Percentiles rank a stretch among this genome's conserved stretches.
phyloP scores from a whole-genome alignment of 1,139 yeast genomes.

The Blastobotrys indianensis region DNA sequence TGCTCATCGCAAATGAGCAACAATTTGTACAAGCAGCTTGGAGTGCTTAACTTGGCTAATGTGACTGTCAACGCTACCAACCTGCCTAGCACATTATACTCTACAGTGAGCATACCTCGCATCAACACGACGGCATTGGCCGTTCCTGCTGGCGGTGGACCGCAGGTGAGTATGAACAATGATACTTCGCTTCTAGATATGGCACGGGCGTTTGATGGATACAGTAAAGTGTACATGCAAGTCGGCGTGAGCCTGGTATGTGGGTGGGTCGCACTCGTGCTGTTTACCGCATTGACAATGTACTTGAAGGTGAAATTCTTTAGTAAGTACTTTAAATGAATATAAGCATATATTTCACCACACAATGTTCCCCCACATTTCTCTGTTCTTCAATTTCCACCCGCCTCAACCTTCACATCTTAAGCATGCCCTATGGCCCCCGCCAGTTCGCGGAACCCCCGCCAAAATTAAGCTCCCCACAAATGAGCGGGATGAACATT shows the following conservation, averaged over 20 bases:
- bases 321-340: not conserved
- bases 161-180: not conserved
- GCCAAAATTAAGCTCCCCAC: no score
- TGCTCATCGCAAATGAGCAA: not conserved
- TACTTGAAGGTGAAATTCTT: not conserved
- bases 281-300: not conserved
- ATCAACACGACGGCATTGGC: not conserved
- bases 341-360: not conserved
- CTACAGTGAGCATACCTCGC: not conserved
- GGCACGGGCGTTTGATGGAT: not conserved
- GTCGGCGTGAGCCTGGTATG: slow-evolving; percentile 3
- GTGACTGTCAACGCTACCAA: not conserved
- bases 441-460: no score
- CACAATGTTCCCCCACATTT: no score
- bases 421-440: no score
- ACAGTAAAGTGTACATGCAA: slow-evolving; percentile 1
- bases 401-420: no score
- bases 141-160: not conserved
- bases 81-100: not conserved
- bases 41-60: not conserved
- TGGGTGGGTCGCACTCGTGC: not conserved
- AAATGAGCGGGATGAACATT: no score
- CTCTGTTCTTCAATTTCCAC: no score
- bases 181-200: not conserved
- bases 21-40: not conserved